Conservation (phyloP, 208 protist species). For the Leishmania mexicana region DNA sequence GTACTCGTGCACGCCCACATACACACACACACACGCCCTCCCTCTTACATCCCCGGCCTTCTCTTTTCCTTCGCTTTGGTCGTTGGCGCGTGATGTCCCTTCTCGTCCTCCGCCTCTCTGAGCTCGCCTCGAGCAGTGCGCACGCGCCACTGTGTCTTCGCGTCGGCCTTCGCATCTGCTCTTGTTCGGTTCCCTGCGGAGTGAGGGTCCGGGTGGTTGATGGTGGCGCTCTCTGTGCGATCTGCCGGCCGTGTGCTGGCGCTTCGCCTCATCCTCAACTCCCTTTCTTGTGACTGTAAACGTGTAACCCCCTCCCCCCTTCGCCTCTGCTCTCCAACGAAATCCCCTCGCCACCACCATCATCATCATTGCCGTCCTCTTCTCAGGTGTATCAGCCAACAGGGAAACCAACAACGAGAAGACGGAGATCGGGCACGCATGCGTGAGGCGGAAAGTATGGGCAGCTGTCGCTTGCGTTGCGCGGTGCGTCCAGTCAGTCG, state of each 20-base stretch:
- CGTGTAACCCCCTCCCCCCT: not conserved
- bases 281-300: not conserved
- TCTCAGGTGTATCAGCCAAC: not conserved
- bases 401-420: not conserved
- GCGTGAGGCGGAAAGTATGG: not conserved
- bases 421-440: too few species aligned
- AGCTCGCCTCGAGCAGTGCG: too few species aligned
- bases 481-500: not conserved
- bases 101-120: not conserved
- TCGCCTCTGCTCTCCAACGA: not conserved
- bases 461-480: not conserved
- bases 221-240: too few species aligned
- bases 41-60: too few species aligned
- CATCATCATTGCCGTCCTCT: not conserved
- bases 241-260: not conserved
- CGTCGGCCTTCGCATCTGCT: too few species aligned
- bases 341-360: too few species aligned
- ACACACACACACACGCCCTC: too few species aligned
- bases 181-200: too few species aligned
- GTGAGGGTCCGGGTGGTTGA: too few species aligned
- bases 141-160: not conserved
- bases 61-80: not conserved
- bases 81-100: not conserved
- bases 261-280: not conserved
- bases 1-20: not conserved